Base-by-base conservation (phyloP, 2,329 filamentous ascomycete species). In the Zelopaecilomyces penicillatus region DNA sequence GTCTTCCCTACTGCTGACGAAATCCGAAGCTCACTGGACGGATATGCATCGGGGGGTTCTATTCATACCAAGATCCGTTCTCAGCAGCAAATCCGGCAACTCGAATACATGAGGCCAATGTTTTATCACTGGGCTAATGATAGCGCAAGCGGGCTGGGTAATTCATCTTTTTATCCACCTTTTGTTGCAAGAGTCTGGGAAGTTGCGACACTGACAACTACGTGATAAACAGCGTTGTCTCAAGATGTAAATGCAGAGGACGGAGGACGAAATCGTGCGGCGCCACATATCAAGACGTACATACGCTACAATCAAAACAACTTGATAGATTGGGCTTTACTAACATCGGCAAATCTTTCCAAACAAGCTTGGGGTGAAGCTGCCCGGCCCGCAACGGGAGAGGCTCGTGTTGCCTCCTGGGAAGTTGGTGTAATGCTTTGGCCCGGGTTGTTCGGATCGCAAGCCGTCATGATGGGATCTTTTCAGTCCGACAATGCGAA, bases 241-340 rank as follows among this genome's bases (percentile, higher is more conserved):
- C 32, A 12, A 12, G 32, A 10, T 10, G 32, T 9, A 12, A 9
- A 10, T 19, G 36, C 10, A 30, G n/a, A 41, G 5, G 71, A 83
- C 48, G 76, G 78, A 6, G 80, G 82, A 2, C 71, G 85, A 43
- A 70, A 77, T 39, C 73, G 79, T 30, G 88, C 87, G 12, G 87
- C 87, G 1, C 89, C 89, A 0, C 89, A 95, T 54, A 85, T 95
- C 59, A 95, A 95, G 62, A 95, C 88, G 0, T 95, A 93, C 56
- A 80, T 90, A 37, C 78, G 85, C 4, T 89, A 74, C 52, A 65
- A 68, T 43, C 52, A 61, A n/a, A 57, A 66, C 12, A 59, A 55
- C 2, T 63, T 65, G 0, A 81, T 94, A 34, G 85, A 93, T 57
- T 95, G 89, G 90, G 87, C 86, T 2, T 71, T 95, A 51, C 61